Evolutionary conservation across 345 rosid species (phyloP).

Genomic region (Abelmoschus esculentus): DNA sequence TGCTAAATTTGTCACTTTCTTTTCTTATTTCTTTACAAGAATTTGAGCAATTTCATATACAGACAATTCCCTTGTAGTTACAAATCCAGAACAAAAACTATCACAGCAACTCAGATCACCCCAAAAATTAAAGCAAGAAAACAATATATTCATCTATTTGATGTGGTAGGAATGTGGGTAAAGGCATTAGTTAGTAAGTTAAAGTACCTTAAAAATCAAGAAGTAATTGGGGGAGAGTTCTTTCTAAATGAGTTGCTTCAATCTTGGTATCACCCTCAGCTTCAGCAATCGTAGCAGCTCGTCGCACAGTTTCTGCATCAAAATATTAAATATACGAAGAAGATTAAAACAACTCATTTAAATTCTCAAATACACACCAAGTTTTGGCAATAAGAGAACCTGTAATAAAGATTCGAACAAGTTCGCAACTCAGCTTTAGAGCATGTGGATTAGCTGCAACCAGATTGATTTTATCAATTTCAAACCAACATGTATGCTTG

Average conservation of each 20-base stretch:
- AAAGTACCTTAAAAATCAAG: conserved; percentile 49
- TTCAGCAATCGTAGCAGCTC: conserved; percentile 56
- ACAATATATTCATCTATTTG: too few relatives aligned
- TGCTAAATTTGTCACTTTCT: too few relatives aligned
- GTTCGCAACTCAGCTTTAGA: conserved; percentile 73
- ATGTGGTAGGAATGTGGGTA: too few relatives aligned
- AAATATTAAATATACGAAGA: neutral
- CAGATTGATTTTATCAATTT: neutral
- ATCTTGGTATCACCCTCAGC: conserved; percentile 53
- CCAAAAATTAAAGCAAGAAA: too few relatives aligned
- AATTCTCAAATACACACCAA: conserved; percentile 1
- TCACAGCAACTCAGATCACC: too few relatives aligned
- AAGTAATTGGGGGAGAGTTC: conserved; percentile 74
- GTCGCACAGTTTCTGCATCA: conserved; percentile 59
- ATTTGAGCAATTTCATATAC: too few relatives aligned
- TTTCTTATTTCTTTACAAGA: too few relatives aligned
- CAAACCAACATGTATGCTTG: neutral
- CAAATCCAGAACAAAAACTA: too few relatives aligned
- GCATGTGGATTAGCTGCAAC: conserved; percentile 73
- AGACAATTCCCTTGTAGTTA: too few relatives aligned
- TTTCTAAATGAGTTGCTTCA: conserved; percentile 66
- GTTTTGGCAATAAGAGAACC: conserved; percentile 27
- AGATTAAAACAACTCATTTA: conserved; percentile 29
- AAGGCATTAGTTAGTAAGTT: neutral
- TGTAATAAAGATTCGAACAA: conserved; percentile 57